These are phyloP conservation scores for Kodamaea ohmeri DNA, from an alignment of 1,139 yeast species.

Conservation along the genomic window DNA sequence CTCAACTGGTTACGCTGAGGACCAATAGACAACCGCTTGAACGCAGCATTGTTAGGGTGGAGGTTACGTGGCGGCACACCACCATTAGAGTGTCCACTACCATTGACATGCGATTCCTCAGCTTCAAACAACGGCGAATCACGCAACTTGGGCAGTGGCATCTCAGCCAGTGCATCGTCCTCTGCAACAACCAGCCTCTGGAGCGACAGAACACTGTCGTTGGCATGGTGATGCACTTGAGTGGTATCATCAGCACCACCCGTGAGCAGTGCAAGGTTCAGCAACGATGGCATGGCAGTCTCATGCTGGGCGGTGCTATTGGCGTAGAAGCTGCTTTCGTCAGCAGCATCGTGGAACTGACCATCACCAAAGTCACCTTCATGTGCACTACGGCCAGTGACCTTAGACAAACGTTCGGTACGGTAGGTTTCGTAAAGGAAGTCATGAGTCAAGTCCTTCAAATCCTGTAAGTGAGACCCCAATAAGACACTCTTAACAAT, in stretches of 20 bases:
- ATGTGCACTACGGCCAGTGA: conserved; percentile 41
- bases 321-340: conserved; percentile 12
- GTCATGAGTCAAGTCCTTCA: conserved; percentile 91
- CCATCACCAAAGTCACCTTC: conserved; percentile 20
- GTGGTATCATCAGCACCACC: neutral
- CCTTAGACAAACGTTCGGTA: conserved; percentile 71
- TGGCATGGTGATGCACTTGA: neutral
- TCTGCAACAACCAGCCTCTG: conserved; percentile 35
- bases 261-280: conserved; percentile 56
- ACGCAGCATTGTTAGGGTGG: conserved; percentile 44
- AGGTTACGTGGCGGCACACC: conserved; percentile 32
- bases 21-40: conserved; percentile 55
- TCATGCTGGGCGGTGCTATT: conserved; percentile 11
- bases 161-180: conserved; percentile 23
- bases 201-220: conserved; percentile 4
- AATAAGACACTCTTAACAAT: conserved; percentile 77
- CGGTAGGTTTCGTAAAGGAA: conserved; percentile 89
- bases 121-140: conserved; percentile 28
- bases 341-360: conserved; percentile 30
- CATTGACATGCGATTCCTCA: neutral
- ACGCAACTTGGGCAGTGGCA: conserved; percentile 31
- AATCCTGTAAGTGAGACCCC: conserved; percentile 90
- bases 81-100: conserved; percentile 19
- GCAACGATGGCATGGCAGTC: conserved; percentile 54
- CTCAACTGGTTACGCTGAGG: conserved; percentile 69